Evolutionary conservation across 2,329 filamentous ascomycete species (phyloP).

Genomic region (Claviceps monticola): DNA sequence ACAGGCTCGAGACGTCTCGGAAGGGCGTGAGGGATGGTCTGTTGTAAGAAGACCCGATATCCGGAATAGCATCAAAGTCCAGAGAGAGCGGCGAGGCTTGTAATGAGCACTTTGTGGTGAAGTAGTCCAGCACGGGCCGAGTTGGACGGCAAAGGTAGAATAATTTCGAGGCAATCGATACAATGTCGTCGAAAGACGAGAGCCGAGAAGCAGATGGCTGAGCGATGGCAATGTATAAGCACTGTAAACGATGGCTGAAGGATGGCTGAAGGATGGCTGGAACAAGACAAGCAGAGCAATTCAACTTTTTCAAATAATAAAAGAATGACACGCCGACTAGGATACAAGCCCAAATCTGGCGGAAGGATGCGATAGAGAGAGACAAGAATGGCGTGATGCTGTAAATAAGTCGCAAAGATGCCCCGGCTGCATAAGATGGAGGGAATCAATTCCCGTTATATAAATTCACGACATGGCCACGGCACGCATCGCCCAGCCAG

Average conservation of each 20-base stretch:
- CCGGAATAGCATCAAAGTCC: background rate
- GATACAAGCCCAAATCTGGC: background rate
- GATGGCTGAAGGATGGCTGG: background rate
- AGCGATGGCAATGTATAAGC: background rate
- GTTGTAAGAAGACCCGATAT: no score
- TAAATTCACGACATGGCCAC: background rate
- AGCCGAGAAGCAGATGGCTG: background rate
- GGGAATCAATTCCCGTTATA: constrained; percentile 1
- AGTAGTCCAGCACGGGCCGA: no score
- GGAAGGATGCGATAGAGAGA: background rate
- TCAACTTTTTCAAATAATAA: background rate
- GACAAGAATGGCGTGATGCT: background rate
- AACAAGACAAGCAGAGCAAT: background rate
- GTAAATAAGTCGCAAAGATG: background rate
- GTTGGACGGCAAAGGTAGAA: background rate
- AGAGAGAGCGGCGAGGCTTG: background rate
- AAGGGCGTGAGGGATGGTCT: background rate
- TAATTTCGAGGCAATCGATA: background rate
- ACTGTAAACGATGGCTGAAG: background rate
- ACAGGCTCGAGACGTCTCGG: background rate
- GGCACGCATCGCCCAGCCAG: background rate
- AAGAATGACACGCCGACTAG: constrained; percentile 5
- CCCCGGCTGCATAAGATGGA: background rate
- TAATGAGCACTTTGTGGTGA: background rate
- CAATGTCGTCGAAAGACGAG: background rate